These are phyloP conservation scores for Aspergillus jensenii DNA, from an alignment of 2,329 filamentous ascomycete species.

Conservation along the genomic window DNA sequence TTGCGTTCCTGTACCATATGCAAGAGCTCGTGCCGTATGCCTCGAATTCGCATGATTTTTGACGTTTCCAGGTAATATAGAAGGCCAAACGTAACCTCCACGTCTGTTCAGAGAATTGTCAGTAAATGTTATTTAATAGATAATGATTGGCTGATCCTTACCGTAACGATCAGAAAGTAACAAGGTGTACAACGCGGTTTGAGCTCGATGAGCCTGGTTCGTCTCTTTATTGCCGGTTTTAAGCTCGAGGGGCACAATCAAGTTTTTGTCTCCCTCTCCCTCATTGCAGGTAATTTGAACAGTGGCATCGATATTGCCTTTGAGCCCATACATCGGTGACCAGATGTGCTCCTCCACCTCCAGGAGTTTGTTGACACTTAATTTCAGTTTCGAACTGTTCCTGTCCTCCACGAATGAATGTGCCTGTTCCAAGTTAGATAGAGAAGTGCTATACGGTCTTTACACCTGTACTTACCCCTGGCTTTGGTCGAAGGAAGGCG, in stretches of 20 bases:
- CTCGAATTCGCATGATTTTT: constrained; percentile 79
- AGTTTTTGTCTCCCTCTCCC: constrained; percentile 61
- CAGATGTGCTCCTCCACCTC: constrained; percentile 98
- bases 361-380: constrained; percentile 89
- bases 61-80: constrained; percentile 95
- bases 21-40: constrained; percentile 81
- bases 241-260: constrained; percentile 91
- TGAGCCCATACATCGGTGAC: constrained; percentile 96
- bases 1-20: constrained; percentile 98
- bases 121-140: neutral
- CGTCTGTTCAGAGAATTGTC: constrained; percentile 53
- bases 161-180: constrained; percentile 88
- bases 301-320: constrained; percentile 96
- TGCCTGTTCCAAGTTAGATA: constrained; percentile 39
- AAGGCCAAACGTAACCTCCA: constrained; percentile 85
- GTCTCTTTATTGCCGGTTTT: constrained; percentile 85
- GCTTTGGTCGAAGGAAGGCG: constrained; percentile 71
- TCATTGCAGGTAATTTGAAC: constrained; percentile 83
- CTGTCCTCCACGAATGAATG: constrained; percentile 77
- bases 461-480: constrained; percentile 55
- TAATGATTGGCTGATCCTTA: constrained; percentile 24
- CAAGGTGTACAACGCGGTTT: constrained; percentile 92
- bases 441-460: neutral
- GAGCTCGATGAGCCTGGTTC: constrained; percentile 80
- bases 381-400: constrained; percentile 70